These are phyloP conservation scores for Gremmenia infestans DNA, from an alignment of 2,329 filamentous ascomycete genomes.

Conservation along the genomic window DNA sequence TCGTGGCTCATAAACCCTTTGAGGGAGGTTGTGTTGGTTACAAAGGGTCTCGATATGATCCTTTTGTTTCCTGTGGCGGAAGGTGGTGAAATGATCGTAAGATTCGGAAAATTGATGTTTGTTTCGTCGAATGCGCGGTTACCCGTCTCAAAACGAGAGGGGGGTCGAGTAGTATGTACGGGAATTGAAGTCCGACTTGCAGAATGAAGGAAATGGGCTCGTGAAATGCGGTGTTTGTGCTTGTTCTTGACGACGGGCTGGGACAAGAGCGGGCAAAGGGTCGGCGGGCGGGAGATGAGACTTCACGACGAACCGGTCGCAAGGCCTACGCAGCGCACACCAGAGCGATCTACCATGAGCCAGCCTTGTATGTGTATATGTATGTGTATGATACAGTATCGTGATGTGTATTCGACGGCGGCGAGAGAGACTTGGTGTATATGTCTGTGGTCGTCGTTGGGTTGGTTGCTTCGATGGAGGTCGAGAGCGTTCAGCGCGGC, in stretches of 20 bases:
- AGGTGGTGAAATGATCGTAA: conserved; percentile 7
- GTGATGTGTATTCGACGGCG: conserved; percentile 6
- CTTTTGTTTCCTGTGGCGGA: conserved; percentile 6
- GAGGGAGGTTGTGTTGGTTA: neutral
- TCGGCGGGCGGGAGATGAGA: neutral
- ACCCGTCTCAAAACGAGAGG: conserved; percentile 5
- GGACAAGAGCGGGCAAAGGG: conserved; percentile 7
- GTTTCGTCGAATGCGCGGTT: conserved; percentile 15
- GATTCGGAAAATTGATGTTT: conserved; percentile 7
- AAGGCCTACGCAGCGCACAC: conserved; percentile 16
- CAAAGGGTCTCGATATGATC: conserved; percentile 4
- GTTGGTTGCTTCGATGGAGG: neutral
- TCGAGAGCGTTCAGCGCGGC: neutral
- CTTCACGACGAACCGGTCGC: conserved; percentile 11
- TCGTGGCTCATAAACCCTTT: neutral
- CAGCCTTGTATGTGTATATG: conserved; percentile 24
- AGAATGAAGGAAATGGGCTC: conserved; percentile 6
- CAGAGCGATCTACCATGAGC: conserved; percentile 12
- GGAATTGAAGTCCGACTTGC: conserved; percentile 2
- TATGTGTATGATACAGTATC: neutral
- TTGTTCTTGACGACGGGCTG: neutral
- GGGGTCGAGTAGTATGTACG: neutral
- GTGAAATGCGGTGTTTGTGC: conserved; percentile 7
- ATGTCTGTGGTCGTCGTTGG: neutral
- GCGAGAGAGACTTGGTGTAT: neutral